Evolutionary conservation across 306 rosid species (phyloP), one percentile per base, ranked within the genome.

Genomic region (Hippophae rhamnoides): DNA sequence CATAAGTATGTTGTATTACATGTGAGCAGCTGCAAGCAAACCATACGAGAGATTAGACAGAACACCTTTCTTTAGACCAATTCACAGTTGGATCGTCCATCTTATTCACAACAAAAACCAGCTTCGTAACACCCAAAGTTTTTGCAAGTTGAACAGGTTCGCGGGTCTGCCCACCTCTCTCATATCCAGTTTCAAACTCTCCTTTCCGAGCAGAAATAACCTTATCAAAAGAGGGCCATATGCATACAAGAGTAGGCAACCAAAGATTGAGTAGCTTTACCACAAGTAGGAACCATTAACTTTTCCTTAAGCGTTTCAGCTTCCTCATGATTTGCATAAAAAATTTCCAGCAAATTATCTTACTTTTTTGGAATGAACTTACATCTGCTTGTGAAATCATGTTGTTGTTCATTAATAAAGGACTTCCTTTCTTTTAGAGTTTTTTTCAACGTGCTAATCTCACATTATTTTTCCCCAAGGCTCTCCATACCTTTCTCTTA

Each of bases 121-220:
- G 76, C 77, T 93, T 93, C 51, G 99, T 46, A 70, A 93, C 97
- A 61, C 99, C 99, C 71, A 93, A 61, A 0, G 99, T 93, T 81
- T 93, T 93, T 18, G 99, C 97, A 69, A 93, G 94, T 66, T 85
- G 95, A 66, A 93, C 99, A 45, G 89, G 99, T 56, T 93, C 99
- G 70, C 99, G 97, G 54, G 99, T 93, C 75, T 93, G 99, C 38
- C 99, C 99, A 75, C 99, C 99, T 68, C 84, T 86, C 89, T 93
- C 99, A 65, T 84, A 93, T 58, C 99, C 99, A 54, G 99, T 93
- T 76, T 93, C 99, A 68, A 93, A 93, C 73, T 93, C 99, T 52
- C 99, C 99, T 76, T 89, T 93, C 52, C 99, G 76, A 27, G 99
- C 99, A 80, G 99, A 93, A 63, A 93, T 89, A 55, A 93, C 97